A percentile compares a stretch with the other conserved stretches of the same genome.
These are phyloP conservation scores for Protomyces arabidopsidicola DNA, from an alignment of 1,139 yeast species.

Conservation along the genomic window DNA sequence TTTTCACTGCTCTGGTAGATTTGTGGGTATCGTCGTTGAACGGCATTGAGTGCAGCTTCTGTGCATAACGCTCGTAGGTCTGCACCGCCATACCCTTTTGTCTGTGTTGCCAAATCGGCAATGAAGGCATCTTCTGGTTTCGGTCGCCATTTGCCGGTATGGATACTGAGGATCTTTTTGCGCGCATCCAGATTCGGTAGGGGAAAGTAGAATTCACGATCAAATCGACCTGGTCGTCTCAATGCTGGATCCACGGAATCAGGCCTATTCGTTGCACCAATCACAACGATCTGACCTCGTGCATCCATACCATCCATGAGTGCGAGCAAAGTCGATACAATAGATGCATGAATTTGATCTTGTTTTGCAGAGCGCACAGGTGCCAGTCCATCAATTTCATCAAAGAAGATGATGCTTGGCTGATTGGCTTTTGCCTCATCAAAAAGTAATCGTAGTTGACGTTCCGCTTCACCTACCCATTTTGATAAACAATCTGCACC, in stretches of 20 bases:
- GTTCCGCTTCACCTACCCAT: conserved; percentile 99
- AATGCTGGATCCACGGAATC: conserved; percentile 97
- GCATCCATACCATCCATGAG: conserved; percentile 99
- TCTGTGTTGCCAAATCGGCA: conserved; percentile 64
- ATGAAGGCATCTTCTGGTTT: conserved; percentile 57
- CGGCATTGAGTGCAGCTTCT: conserved; percentile 88
- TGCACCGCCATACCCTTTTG: conserved; percentile 98
- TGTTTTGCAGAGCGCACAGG: conserved; percentile 96
- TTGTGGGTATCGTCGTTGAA: conserved; percentile 90
- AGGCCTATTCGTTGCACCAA: conserved; percentile 97
- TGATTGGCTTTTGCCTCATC: conserved; percentile 96
- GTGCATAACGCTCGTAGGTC: conserved; percentile 91
- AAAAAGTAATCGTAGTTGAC: conserved; percentile 80
- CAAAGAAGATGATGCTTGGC: conserved; percentile 92
- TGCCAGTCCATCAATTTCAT: conserved; percentile 96
- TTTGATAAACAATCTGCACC: conserved; percentile 97
- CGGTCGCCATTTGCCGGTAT: conserved; percentile 85
- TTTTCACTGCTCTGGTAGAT: conserved; percentile 76
- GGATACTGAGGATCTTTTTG: conserved; percentile 70
- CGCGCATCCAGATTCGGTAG: conserved; percentile 81
- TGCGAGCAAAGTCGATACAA: conserved; percentile 88
- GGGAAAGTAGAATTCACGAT: conserved; percentile 93
- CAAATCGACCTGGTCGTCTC: conserved; percentile 96
- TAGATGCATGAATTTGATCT: conserved; percentile 96
- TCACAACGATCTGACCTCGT: conserved; percentile 91